A percentile compares a stretch with the other conserved stretches of the same genome.
phyloP scores from a whole-genome alignment of 208 protist species.

The Trypanosoma vivax region DNA sequence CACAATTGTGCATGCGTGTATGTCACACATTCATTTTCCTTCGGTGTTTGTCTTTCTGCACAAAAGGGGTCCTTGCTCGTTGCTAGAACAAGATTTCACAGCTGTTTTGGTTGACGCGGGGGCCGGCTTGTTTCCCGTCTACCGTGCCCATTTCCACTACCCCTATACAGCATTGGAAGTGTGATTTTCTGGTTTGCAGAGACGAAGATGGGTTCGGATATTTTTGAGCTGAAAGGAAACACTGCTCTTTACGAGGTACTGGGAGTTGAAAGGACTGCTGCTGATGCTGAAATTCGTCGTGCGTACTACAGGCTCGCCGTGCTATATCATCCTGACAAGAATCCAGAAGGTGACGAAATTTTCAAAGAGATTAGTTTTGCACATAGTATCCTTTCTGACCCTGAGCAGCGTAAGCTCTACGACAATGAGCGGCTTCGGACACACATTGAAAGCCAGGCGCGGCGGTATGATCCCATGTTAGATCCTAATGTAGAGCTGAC shows the following conservation, averaged over 20 bases:
- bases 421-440: constrained; percentile 55
- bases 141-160: too few species aligned
- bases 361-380: constrained; percentile 88
- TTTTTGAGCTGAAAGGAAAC: constrained; percentile 73
- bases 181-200: background rate
- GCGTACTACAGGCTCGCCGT: constrained; percentile 85
- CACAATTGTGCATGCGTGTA: too few species aligned
- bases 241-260: constrained; percentile 78
- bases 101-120: too few species aligned
- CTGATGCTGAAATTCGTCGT: constrained; percentile 69
- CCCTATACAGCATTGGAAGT: background rate
- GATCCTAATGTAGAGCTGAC: constrained; percentile 75
- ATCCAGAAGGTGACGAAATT: constrained; percentile 61
- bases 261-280: constrained; percentile 40
- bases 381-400: constrained; percentile 76
- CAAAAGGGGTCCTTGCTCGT: too few species aligned
- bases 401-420: constrained; percentile 66
- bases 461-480: constrained; percentile 74
- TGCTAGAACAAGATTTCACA: too few species aligned
- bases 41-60: too few species aligned
- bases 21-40: too few species aligned
- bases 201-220: constrained; percentile 28
- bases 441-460: constrained; percentile 52
- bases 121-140: too few species aligned
- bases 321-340: constrained; percentile 89